Evolutionary conservation across 2,329 filamentous ascomycete genomes (phyloP).

Genomic region (Fusarium nisikadoi): DNA sequence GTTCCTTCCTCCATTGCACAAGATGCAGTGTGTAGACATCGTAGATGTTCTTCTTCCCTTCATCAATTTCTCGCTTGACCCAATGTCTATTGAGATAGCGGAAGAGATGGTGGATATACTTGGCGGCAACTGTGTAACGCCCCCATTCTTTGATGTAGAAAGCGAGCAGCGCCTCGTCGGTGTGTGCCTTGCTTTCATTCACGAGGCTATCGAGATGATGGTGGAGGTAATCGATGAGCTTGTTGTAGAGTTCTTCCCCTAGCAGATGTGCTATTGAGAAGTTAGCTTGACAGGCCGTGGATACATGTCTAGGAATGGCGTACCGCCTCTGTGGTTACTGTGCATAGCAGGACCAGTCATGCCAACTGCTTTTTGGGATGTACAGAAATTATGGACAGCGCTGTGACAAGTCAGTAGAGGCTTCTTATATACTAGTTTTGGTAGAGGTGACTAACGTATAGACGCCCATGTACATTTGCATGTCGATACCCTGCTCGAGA

Average conservation of each 20-base stretch:
- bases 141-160: conserved; percentile 99
- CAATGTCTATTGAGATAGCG: conserved; percentile 96
- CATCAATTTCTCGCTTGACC: conserved; percentile 99
- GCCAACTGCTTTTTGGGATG: conserved; percentile 92
- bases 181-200: conserved; percentile 78
- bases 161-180: conserved; percentile 87
- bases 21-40: conserved; percentile 98
- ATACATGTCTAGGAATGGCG: conserved; percentile 17
- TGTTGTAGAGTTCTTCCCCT: conserved; percentile 94
- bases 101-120: conserved; percentile 98
- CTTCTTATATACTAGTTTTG: background rate
- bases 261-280: conserved; percentile 79
- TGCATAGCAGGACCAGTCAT: conserved; percentile 57
- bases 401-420: conserved; percentile 58
- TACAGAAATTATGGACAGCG: conserved; percentile 98
- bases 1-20: conserved; percentile 92
- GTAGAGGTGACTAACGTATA: conserved; percentile 75
- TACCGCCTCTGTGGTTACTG: conserved; percentile 70
- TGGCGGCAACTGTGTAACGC: conserved; percentile 92
- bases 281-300: conserved; percentile 24
- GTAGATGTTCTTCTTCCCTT: conserved; percentile 97
- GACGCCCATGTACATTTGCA: conserved; percentile 96
- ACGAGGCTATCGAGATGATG: conserved; percentile 79
- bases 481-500: conserved; percentile 90
- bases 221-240: conserved; percentile 86